Conservation (phyloP, 495 filamentous ascomycete genomes). For the Neurospora africana region DNA sequence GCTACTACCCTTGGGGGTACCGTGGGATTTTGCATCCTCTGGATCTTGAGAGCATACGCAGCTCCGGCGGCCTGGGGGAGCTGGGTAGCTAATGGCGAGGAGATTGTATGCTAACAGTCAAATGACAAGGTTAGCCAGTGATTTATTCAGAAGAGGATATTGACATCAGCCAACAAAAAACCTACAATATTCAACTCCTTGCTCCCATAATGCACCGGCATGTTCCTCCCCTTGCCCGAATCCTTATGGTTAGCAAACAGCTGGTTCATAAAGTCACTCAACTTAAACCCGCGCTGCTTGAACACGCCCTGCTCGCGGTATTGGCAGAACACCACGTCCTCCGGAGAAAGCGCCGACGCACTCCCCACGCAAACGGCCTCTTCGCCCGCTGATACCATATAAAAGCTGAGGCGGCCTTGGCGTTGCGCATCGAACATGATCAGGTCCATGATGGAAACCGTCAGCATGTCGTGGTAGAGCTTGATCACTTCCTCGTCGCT, state of each 20-base stretch:
- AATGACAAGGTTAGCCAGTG: conserved; percentile 1
- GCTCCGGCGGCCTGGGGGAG: conserved; percentile 91
- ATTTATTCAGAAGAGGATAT: too few relatives aligned
- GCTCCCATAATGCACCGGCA: conserved; percentile 96
- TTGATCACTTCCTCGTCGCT: conserved; percentile 59
- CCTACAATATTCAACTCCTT: conserved; percentile 65
- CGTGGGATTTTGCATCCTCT: conserved; percentile 59
- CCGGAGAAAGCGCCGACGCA: conserved; percentile 65
- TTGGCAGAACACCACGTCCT: conserved; percentile 88
- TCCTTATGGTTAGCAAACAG: conserved; percentile 85
- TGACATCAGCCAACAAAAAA: too few relatives aligned
- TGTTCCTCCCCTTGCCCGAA: conserved; percentile 74
- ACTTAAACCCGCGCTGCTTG: conserved; percentile 76
- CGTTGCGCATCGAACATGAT: conserved; percentile 85
- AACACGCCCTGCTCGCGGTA: conserved; percentile 92
- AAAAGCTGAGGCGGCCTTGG: conserved; percentile 82
- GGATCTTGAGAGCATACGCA: conserved; percentile 88
- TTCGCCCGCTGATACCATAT: conserved; percentile 95
- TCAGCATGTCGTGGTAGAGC: conserved; percentile 50
- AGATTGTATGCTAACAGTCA: conserved; percentile 67
- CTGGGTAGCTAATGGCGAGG: conserved; percentile 86
- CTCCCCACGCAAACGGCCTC: conserved; percentile 88
- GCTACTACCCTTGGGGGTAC: conserved; percentile 59
- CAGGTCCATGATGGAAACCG: conserved; percentile 85
- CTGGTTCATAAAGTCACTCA: conserved; percentile 89